Evolutionary conservation across 1,284 basidiomycete genomes (phyloP), one percentile per base, ranked within the genome.

Genomic region (Malassezia psittaci): DNA sequence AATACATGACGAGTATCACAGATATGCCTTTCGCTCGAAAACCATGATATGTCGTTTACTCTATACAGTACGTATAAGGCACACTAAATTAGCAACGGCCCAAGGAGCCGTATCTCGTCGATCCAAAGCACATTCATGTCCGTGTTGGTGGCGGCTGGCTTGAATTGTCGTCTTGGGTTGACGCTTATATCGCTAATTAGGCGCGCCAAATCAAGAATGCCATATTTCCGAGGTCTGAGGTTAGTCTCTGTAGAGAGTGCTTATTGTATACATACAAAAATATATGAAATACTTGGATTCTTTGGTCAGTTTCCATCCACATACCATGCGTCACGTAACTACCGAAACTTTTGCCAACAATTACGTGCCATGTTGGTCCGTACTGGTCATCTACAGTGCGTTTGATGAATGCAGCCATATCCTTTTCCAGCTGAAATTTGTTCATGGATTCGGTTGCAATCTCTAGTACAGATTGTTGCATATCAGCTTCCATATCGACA

Each of bases 331-430:
- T 96, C 45, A 96, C 91, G 75, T 91, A 96, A 78, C 87, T 90
- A 45, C 90, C 90, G 41, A 67, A 74, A 40, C 91, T 90, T 81
- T 93, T 94, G 57, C 91, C 91, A 34, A 96, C 91, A 62, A 98
- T 89, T 74, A 88, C 88, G 76, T 96, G 91, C 93, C 93, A 96
- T 63, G 93, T 96, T 48, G 90, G 82, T 24, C 87, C 88, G 68
- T 88, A 85, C 76, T 85, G 81, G 77, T 83, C 81, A 81, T 98
- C 91, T 76, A 94, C 90, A 78, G 93, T 88, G 77, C 91, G 89
- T 82, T 98, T 98, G 81, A 96, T 87, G 77, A 89, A 85, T 38
- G 91, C 90, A 12, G 91, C 93, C 74, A 96, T 90, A 77, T 98
- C 70, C 79, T 94, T 96, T 80, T 96, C 91, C 78, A 94, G 86